A percentile compares a stretch with the other conserved stretches of the same genome.
phyloP scores from a whole-genome alignment of 306 rosid species.

The Dryas drummondii region DNA sequence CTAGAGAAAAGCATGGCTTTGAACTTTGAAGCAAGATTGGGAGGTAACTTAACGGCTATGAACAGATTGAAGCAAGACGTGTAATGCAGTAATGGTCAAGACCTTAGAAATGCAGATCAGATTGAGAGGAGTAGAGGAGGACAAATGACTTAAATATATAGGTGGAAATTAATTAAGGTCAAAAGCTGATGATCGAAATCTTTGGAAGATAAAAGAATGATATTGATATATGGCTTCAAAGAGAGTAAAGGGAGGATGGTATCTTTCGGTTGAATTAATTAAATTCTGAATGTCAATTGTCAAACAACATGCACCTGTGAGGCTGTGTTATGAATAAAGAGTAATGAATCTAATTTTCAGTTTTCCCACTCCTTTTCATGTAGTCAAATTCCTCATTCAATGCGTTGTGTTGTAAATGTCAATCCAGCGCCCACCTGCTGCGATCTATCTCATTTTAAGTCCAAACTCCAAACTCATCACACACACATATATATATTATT shows the following conservation, averaged over 20 bases:
- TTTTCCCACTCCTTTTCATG: neutral
- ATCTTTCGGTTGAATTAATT: neutral
- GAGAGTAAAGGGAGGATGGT: neutral
- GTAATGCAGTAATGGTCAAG: neutral
- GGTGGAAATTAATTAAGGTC: neutral
- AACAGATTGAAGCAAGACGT: neutral
- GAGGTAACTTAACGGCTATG: neutral
- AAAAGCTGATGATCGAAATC: neutral
- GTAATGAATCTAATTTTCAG: neutral
- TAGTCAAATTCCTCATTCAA: conserved; percentile 24
- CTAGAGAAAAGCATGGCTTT: neutral
- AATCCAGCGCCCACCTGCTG: conserved; percentile 12
- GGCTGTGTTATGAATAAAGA: neutral
- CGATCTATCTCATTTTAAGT: neutral
- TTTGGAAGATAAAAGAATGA: neutral
- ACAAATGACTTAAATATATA: too few relatives aligned
- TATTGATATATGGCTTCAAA: neutral
- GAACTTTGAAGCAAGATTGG: too few relatives aligned
- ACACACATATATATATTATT: too few relatives aligned
- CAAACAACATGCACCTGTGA: conserved; percentile 17
- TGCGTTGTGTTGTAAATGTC: conserved; percentile 3
- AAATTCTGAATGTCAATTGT: neutral
- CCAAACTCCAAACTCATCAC: neutral
- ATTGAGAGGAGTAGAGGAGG: neutral
- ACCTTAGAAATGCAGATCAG: neutral